Evolutionary conservation across 345 rosid species (phyloP).

Genomic region (Hibiscus syriacus): DNA sequence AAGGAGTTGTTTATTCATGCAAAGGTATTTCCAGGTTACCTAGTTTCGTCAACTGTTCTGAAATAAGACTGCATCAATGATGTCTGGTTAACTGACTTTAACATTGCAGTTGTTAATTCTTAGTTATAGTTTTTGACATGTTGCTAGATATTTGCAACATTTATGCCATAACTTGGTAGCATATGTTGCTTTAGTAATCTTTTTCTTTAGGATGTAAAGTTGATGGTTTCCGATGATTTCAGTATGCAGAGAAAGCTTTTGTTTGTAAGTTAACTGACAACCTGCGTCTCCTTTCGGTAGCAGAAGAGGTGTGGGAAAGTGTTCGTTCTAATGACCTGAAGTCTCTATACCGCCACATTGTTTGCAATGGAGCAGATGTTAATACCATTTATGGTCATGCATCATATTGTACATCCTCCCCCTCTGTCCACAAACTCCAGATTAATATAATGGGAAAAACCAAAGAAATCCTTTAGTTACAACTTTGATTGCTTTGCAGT

Average conservation of each 20-base stretch:
- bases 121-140: no score
- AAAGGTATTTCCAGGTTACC: constrained; percentile 49
- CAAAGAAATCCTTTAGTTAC: constrained; percentile 19
- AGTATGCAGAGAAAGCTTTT: constrained; percentile 61
- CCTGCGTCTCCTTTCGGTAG: constrained; percentile 33
- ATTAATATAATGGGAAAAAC: constrained; percentile 28
- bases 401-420: constrained; percentile 30
- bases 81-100: no score
- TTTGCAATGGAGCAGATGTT: constrained; percentile 54
- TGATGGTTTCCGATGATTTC: constrained; percentile 20
- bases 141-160: no score
- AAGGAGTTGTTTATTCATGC: constrained; percentile 76
- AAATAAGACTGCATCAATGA: neutral
- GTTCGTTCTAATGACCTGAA: constrained; percentile 61
- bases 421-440: constrained; percentile 18
- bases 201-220: neutral
- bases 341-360: constrained; percentile 57
- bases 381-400: constrained; percentile 53
- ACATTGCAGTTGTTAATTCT: no score
- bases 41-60: neutral
- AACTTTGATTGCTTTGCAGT: constrained; percentile 32
- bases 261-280: constrained; percentile 40
- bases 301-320: constrained; percentile 52
- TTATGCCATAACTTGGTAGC: no score
- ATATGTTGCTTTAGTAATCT: no score